These are phyloP conservation scores for Kazachstania kunashirensis DNA, from an alignment of 805 yeast genomes.

Conservation along the genomic window DNA sequence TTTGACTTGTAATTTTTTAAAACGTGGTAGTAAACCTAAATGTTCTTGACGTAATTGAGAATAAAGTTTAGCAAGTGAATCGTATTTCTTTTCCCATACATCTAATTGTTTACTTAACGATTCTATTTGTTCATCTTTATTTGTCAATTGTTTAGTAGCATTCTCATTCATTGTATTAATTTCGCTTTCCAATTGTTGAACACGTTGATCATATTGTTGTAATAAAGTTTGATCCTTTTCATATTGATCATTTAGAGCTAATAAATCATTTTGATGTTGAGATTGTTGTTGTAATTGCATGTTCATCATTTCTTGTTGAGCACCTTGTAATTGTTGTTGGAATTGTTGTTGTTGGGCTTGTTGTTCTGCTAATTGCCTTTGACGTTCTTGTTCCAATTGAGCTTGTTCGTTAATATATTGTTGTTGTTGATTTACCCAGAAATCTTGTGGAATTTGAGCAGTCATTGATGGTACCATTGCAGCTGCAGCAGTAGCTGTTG, in stretches of 20 bases:
- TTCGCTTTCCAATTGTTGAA: slow-evolving; percentile 71
- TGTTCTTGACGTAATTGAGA: slow-evolving; percentile 91
- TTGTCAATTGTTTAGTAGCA: slow-evolving; percentile 60
- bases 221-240: slow-evolving; percentile 77
- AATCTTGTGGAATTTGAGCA: slow-evolving; percentile 11
- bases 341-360: slow-evolving; percentile 51
- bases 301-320: slow-evolving; percentile 57
- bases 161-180: slow-evolving; percentile 48
- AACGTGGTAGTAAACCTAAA: slow-evolving; percentile 62
- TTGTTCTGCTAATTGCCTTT: slow-evolving; percentile 50
- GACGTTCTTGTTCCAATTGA: slow-evolving; percentile 58
- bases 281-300: slow-evolving; percentile 46
- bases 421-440: slow-evolving; percentile 35
- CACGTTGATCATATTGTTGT: slow-evolving; percentile 80
- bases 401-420: slow-evolving; percentile 59
- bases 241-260: slow-evolving; percentile 67
- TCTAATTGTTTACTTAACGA: slow-evolving; percentile 63
- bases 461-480: slow-evolving; percentile 34
- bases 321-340: slow-evolving; percentile 60
- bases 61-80: slow-evolving; percentile 78
- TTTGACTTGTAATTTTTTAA: slow-evolving; percentile 74
- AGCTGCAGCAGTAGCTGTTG: slow-evolving; percentile 15
- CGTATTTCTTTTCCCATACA: slow-evolving; percentile 80
- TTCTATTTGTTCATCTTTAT: slow-evolving; percentile 65
- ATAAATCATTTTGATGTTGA: slow-evolving; percentile 68